These are phyloP conservation scores for Tolypocladium guangdongense DNA, from an alignment of 2,329 filamentous ascomycete species.

Conservation along the genomic window DNA sequence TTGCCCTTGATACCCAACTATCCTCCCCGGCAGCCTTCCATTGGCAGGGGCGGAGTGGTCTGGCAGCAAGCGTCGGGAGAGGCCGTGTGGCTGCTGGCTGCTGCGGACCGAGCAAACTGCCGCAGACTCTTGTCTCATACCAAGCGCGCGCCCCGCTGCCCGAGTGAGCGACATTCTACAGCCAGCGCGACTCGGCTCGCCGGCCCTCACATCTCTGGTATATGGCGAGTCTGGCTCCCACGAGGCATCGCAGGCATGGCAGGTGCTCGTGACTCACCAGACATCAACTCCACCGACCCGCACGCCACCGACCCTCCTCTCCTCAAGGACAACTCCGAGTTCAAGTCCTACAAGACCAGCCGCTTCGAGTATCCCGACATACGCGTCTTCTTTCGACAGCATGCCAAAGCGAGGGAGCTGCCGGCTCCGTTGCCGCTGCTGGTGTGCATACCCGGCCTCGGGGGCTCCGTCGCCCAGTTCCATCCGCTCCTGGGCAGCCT, in stretches of 20 bases:
- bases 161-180: background rate
- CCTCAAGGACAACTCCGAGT: conserved; percentile 63
- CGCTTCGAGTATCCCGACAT: conserved; percentile 62
- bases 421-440: conserved; percentile 71
- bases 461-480: conserved; percentile 87
- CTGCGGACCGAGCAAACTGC: too few species aligned
- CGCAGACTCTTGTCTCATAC: background rate
- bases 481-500: conserved; percentile 70
- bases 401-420: conserved; percentile 73
- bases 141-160: background rate
- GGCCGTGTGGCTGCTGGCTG: background rate
- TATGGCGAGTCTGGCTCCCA: background rate
- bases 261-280: background rate
- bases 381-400: conserved; percentile 73
- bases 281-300: conserved; percentile 19
- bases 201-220: background rate
- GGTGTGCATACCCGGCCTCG: conserved; percentile 86
- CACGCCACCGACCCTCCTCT: conserved; percentile 63
- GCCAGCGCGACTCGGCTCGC: background rate
- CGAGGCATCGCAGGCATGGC: conserved; percentile 1
- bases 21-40: background rate
- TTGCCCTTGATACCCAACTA: background rate
- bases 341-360: conserved; percentile 61
- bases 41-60: background rate
- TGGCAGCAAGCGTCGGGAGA: background rate